Evolutionary conservation across 805 yeast genomes (phyloP), one percentile per base, ranked within the genome.

Genomic region (Wickerhamiella sergipiensis): DNA sequence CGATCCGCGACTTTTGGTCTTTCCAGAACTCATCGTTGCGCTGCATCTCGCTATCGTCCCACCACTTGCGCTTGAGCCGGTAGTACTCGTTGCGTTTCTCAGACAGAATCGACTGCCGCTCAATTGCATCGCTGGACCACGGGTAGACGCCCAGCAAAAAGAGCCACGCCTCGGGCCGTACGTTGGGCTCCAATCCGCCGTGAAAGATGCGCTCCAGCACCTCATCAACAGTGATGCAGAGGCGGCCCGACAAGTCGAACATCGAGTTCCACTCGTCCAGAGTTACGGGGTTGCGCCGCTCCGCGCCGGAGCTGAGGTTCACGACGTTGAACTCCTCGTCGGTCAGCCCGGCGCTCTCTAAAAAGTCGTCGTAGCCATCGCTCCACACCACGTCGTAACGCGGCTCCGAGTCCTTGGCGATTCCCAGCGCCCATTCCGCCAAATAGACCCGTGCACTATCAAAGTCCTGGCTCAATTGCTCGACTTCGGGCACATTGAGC

Each of bases 351-450:
- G 61, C 60, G 7, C 63, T 52, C 22, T 57, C 63, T 21, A 61
- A 48, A 9, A 58, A 50, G 31, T 63, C 66, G 13, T 64, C 60
- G 26, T 53, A 58, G 13, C 63, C 61, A 39, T 64, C 67, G 23
- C 64, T 61, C 70, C 71, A 68, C 17, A 67, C 65, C 24, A 70
- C 61, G 42, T 61, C 58, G 29, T 62, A 64, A 53, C 65, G 68
- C 59, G 72, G 65, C 48, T 57, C 54, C 1, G 95, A 92, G 64
- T 90, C 95, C 59, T 88, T 89, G 59, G 90, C 92, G 9, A 92
- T 92, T 26, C 86, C 86, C 58, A 86, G 75, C 0, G 97, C 97
- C 97, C 97, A 92, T 68, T 88, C 89, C 4, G 97, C 97, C 53
- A 90, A 71, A 64, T 87, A 90, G 3, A 88, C 83, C 50, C 89